Percentiles rank a stretch among this genome's conserved stretches.
These are phyloP conservation scores for Populus ilicifolia DNA, from an alignment of 345 rosid genomes.

Conservation along the genomic window DNA sequence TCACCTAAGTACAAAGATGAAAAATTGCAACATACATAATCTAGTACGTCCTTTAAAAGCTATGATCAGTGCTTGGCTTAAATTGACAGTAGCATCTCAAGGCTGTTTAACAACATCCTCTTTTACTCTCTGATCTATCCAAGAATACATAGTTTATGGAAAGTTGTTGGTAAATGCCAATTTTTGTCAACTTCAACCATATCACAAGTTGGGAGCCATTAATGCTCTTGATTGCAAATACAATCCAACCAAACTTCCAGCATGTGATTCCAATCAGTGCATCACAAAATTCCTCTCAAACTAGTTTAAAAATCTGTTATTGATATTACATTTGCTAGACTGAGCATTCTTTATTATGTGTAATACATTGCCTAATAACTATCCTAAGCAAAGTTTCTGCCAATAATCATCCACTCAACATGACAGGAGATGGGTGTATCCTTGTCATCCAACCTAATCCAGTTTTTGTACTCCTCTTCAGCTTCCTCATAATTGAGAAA, in stretches of 20 bases:
- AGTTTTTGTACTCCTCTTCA: not conserved
- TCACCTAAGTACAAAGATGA: not conserved
- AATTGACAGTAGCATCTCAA: not conserved
- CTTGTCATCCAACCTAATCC: not conserved
- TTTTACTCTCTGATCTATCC: not conserved
- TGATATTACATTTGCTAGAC: not conserved
- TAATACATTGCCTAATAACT: not conserved
- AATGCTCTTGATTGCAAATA: not conserved
- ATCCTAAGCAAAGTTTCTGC: not conserved
- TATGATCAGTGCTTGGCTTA: not conserved
- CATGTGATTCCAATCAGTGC: not conserved
- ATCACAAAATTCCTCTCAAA: not conserved
- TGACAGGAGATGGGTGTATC: not conserved
- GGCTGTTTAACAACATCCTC: not conserved
- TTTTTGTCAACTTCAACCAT: not conserved
- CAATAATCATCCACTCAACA: not conserved
- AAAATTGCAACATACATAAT: not conserved
- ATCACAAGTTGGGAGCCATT: not conserved
- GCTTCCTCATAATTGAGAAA: not conserved
- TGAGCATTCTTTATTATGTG: not conserved
- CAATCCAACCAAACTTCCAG: not conserved
- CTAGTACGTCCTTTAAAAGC: not conserved
- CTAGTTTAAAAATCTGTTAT: not conserved
- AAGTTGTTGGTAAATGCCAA: not conserved
- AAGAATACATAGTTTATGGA: not conserved